Conservation (phyloP, 2,329 filamentous ascomycete genomes). For the Ceratocystis colombiana region DNA sequence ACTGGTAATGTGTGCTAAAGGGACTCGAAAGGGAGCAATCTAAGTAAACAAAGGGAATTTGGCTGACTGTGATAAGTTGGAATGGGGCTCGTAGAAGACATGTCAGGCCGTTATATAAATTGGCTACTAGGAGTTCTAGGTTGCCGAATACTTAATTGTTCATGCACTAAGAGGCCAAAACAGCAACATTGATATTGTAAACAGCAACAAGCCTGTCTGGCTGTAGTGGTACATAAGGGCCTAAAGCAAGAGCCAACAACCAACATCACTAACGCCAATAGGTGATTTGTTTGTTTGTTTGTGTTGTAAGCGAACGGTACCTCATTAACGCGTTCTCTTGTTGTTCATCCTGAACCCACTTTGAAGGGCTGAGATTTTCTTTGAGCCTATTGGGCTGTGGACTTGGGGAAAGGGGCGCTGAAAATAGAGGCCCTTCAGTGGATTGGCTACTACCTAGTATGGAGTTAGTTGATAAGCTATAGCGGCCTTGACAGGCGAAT, state of each 20-base stretch:
- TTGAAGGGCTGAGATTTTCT: not conserved
- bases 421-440: not conserved
- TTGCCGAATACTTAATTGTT: not conserved
- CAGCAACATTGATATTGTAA: not conserved
- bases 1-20: not conserved
- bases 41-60: conserved; percentile 2
- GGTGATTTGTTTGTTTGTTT: conserved; percentile 7
- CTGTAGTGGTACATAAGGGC: not conserved
- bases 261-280: not conserved
- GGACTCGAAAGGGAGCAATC: not conserved
- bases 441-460: not conserved
- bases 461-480: not conserved
- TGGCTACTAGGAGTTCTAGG: not conserved
- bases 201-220: not conserved
- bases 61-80: too few species aligned
- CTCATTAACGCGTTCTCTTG: not conserved
- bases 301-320: not conserved
- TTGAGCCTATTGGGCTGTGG: not conserved
- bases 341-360: not conserved
- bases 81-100: not conserved
- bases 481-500: not conserved
- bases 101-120: not conserved
- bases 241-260: not conserved
- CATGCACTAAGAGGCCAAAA: not conserved
- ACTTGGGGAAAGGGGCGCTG: not conserved